A percentile compares a stretch with the other conserved stretches of the same genome.
Evolutionary conservation across 495 filamentous ascomycete genomes (phyloP).

Genomic region (Delitschia confertaspora): DNA sequence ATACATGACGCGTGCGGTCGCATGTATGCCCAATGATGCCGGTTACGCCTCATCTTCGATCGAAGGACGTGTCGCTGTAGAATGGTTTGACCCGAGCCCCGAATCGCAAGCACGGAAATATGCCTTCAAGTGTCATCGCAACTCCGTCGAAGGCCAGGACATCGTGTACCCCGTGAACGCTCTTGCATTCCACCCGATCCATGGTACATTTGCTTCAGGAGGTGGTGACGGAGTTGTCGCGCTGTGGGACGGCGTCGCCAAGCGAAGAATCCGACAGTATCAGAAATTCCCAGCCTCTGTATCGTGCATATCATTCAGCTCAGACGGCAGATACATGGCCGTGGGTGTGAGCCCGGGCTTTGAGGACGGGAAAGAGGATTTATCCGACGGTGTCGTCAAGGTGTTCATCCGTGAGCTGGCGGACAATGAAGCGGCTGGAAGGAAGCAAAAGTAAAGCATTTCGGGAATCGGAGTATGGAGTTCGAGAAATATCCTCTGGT

Average conservation of each 20-base stretch:
- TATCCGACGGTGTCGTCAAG: constrained; percentile 52
- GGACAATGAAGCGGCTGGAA: constrained; percentile 82
- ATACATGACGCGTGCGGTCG: constrained; percentile 86
- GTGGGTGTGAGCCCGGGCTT: constrained; percentile 83
- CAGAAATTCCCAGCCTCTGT: constrained; percentile 73
- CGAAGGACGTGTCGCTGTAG: constrained; percentile 88
- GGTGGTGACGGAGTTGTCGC: constrained; percentile 93
- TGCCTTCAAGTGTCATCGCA: constrained; percentile 96
- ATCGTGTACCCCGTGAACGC: constrained; percentile 94
- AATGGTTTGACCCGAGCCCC: constrained; percentile 87
- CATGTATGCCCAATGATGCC: constrained; percentile 93
- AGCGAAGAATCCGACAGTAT: constrained; percentile 84
- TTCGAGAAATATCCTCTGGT: not conserved
- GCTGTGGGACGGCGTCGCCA: constrained; percentile 88
- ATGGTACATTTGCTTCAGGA: constrained; percentile 86
- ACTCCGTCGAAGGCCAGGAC: constrained; percentile 59
- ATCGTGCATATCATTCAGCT: constrained; percentile 64
- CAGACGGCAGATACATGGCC: constrained; percentile 73
- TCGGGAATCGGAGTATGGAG: constrained; percentile 1
- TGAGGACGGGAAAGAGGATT: constrained; percentile 77
- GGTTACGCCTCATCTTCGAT: constrained; percentile 85
- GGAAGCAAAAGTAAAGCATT: constrained; percentile 53
- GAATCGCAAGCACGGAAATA: constrained; percentile 87
- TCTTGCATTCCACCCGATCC: constrained; percentile 80
- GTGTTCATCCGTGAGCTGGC: constrained; percentile 74